Conservation (phyloP, 169 alveolate species). For the Theileria orientalis region DNA sequence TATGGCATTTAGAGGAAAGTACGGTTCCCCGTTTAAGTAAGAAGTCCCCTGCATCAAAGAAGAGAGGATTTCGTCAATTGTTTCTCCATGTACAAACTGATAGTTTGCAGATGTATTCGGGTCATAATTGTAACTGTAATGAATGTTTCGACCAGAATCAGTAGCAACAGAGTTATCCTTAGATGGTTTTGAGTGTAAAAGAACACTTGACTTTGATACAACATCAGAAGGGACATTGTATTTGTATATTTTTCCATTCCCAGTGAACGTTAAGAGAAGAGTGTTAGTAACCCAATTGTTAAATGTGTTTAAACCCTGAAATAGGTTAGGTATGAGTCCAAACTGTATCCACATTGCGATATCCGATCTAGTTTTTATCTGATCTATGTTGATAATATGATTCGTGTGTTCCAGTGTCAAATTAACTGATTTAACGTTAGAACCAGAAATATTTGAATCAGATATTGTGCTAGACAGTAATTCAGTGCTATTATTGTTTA, state of each 20-base stretch:
- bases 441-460: neutral
- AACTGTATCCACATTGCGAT: slow-evolving; percentile 61
- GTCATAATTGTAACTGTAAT: slow-evolving; percentile 41
- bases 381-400: slow-evolving; percentile 25
- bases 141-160: slow-evolving; percentile 21
- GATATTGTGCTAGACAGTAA: neutral
- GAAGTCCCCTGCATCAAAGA: slow-evolving; percentile 56
- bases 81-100: slow-evolving; percentile 61
- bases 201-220: neutral
- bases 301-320: slow-evolving; percentile 50
- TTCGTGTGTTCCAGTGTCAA: slow-evolving; percentile 39
- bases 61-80: slow-evolving; percentile 48
- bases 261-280: slow-evolving; percentile 42
- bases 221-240: slow-evolving; percentile 19
- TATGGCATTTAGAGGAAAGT: slow-evolving; percentile 68
- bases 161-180: slow-evolving; percentile 24
- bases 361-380: slow-evolving; percentile 39
- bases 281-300: slow-evolving; percentile 60
- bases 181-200: slow-evolving; percentile 27
- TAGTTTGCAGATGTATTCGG: slow-evolving; percentile 60
- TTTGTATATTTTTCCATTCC: slow-evolving; percentile 32
- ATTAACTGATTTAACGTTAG: slow-evolving; percentile 20
- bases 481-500: neutral
- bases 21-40: slow-evolving; percentile 56
- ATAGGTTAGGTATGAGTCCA: slow-evolving; percentile 59